Base-by-base conservation (phyloP, 108 stramenopile genomes). In the Cyclotella sp. region DNA sequence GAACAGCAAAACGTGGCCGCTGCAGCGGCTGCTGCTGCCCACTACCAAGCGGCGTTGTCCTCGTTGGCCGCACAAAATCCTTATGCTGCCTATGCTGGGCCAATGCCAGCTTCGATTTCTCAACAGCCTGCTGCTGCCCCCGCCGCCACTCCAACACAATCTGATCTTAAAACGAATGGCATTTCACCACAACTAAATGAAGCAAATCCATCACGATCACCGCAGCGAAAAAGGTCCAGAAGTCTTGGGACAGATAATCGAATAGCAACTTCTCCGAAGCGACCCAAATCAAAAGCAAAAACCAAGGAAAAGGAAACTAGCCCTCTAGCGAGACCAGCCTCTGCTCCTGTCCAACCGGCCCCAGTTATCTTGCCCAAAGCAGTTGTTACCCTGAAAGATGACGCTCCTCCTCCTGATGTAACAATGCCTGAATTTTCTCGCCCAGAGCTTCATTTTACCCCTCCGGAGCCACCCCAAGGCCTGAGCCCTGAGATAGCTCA, bases 1-100 rank as follows among this genome's bases (percentile, higher is more conserved):
- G 79, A 81, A 42, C 86, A 87, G 45, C 82, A 85, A 22, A 65
- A 76, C 54, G 78, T 75, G 22, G 86, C 82, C 40, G 57, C 82
- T 46, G 57, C 69, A 39, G 60, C 75, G 21, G 68, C 83, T 13
- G 67, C 54, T 39, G 67, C 54, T 39, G 66, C 70, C 29, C 68
- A 54, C 30, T 73, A 73, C 54, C 66, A 73, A 53, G 66, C 72
- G 45, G 55, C 66, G 0, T 21, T 73, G 42, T 63, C 79, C 22
- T 51, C 70, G 21, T 67, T 80, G 53, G 64, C 71, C 63, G 41
- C 60, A 65, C 72, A 80, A 68, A 73, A 73, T 61, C 79, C 63
- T 42, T 80, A 59, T 73, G 72, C 42, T 55, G 64, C 46, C 16
- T 65, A 65, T 46, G 0, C 64, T 8, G 45, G 30, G 45, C 22